Percentiles rank a stretch among this genome's conserved stretches.
These are phyloP conservation scores for fission yeast (Schizosaccharomyces pombe) DNA, from an alignment of 805 yeast genomes.

Conservation along the genomic window ASM294v3 CU329670.1:1825501-1826000, in stretches of 20 bases:
- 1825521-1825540: background rate
- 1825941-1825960: constrained; percentile 2
- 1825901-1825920: background rate
- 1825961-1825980: constrained; percentile 3
- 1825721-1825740: background rate
- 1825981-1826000: background rate
- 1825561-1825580: background rate
- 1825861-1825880: background rate
- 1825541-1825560: background rate
- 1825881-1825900: constrained; percentile 1
- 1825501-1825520: background rate
- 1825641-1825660: background rate
- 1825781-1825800: background rate
- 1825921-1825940: constrained; percentile 1
- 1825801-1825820: constrained; percentile 1
- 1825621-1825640: background rate
- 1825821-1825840: background rate
- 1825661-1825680: background rate
- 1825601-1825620: constrained; percentile 1
- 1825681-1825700: background rate
- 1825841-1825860: background rate
- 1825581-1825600: background rate
- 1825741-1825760: background rate
- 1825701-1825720: background rate
- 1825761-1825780: background rate